Conservation (phyloP, 768 basidiomycete genomes). For the Leccinellum albellum region DNA sequence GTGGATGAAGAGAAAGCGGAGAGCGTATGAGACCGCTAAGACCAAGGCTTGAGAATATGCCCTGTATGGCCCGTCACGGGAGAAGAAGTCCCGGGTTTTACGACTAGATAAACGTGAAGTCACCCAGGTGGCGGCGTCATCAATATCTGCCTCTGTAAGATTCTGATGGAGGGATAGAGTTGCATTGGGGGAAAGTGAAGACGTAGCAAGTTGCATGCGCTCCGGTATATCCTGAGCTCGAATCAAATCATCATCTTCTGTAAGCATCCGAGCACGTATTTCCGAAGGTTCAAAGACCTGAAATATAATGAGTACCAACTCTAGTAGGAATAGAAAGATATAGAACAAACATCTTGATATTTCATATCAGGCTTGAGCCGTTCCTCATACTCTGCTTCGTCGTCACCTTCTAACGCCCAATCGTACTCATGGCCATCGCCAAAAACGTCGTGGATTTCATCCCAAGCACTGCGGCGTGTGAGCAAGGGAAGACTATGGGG, state of each 20-base stretch:
- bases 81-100: constrained; percentile 73
- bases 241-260: constrained; percentile 91
- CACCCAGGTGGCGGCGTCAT: constrained; percentile 85
- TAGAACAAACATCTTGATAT: constrained; percentile 69
- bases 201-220: constrained; percentile 88
- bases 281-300: constrained; percentile 98
- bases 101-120: constrained; percentile 68
- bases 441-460: constrained; percentile 93
- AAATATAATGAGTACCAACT: constrained; percentile 6
- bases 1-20: constrained; percentile 81
- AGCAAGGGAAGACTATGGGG: constrained; percentile 7
- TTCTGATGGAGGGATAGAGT: constrained; percentile 57
- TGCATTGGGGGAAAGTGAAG: constrained; percentile 69
- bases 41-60: constrained; percentile 67
- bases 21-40: constrained; percentile 70
- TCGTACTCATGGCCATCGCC: constrained; percentile 96
- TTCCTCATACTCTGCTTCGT: constrained; percentile 46
- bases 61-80: constrained; percentile 54
- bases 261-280: constrained; percentile 83
- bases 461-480: constrained; percentile 70
- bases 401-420: constrained; percentile 87
- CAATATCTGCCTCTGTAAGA: constrained; percentile 69
- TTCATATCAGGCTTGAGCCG: constrained; percentile 67
- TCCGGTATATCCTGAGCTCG: constrained; percentile 90
- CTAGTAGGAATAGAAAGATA: constrained; percentile 2